Evolutionary conservation across 768 basidiomycete species (phyloP).

Genomic region (Steccherinum ochraceum): DNA sequence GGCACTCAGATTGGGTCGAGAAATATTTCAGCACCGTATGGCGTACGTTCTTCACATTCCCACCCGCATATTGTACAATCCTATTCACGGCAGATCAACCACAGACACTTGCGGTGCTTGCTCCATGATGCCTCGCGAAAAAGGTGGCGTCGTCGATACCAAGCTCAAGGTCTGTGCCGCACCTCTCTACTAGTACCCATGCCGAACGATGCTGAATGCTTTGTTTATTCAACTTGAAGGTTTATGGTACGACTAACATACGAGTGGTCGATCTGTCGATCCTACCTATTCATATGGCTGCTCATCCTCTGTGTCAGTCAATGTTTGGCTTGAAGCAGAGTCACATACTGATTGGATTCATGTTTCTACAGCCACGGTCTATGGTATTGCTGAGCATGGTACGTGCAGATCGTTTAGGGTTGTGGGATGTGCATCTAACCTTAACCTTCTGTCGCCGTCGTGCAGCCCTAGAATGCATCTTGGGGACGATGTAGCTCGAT

Average conservation of each 20-base stretch:
- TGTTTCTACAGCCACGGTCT: not conserved
- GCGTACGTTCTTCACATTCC: conserved; percentile 8
- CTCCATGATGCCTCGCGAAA: conserved; percentile 32
- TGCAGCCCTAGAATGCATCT: no score
- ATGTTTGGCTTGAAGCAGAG: not conserved
- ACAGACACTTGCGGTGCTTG: conserved; percentile 29
- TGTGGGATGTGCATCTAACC: no score
- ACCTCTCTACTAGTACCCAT: not conserved
- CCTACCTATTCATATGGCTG: not conserved
- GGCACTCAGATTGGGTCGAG: conserved; percentile 17
- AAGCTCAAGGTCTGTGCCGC: conserved; percentile 22
- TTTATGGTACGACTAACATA: conserved; percentile 53
- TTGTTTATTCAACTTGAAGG: conserved; percentile 28
- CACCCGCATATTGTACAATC: not conserved
- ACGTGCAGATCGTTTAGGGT: no score
- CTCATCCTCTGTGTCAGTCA: no score
- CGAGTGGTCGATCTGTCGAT: conserved; percentile 37
- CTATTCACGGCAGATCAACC: not conserved
- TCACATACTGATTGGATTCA: not conserved
- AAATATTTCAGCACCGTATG: conserved; percentile 13
- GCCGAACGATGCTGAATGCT: not conserved
- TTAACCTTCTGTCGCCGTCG: no score
- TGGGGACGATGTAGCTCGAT: no score
- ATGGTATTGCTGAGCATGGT: not conserved
- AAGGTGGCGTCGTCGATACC: conserved; percentile 30